phyloP scores from a whole-genome alignment of 495 filamentous ascomycete genomes.

The Neurospora tetrasperma region DNA sequence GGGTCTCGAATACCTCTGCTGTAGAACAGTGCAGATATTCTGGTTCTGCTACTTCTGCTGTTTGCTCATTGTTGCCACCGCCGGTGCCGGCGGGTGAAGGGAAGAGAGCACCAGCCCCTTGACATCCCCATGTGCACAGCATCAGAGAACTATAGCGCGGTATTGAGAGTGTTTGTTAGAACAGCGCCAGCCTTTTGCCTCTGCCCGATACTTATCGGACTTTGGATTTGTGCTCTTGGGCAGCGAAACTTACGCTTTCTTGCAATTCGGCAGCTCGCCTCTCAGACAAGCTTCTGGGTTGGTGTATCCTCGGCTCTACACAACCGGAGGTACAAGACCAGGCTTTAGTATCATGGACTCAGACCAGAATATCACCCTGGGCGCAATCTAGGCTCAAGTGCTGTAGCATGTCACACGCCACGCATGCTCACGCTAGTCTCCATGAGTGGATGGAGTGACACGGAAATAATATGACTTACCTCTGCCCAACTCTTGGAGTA shows the following conservation, averaged over 20 bases:
- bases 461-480: slow-evolving; percentile 29
- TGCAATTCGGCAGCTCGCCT: slow-evolving; percentile 14
- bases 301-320: slow-evolving; percentile 24
- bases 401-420: neutral
- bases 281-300: slow-evolving; percentile 26
- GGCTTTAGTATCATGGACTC: neutral
- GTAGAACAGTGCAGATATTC: slow-evolving; percentile 31
- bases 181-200: neutral
- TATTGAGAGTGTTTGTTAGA: neutral
- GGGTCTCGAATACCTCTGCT: slow-evolving; percentile 31
- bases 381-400: neutral
- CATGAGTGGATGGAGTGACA: neutral
- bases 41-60: neutral
- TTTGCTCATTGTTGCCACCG: neutral
- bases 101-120: slow-evolving; percentile 44
- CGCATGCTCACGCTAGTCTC: neutral
- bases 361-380: neutral
- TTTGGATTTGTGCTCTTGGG: neutral
- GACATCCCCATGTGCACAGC: slow-evolving; percentile 58
- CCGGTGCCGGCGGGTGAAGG: slow-evolving; percentile 18
- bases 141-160: slow-evolving; percentile 38
- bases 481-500: slow-evolving; percentile 63
- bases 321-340: neutral
- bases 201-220: neutral
- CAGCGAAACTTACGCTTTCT: slow-evolving; percentile 20